Percentiles rank a stretch among this genome's conserved stretches.
Evolutionary conservation across 257 asterid species (phyloP).

Genomic region (Forsythia suspensa): DNA sequence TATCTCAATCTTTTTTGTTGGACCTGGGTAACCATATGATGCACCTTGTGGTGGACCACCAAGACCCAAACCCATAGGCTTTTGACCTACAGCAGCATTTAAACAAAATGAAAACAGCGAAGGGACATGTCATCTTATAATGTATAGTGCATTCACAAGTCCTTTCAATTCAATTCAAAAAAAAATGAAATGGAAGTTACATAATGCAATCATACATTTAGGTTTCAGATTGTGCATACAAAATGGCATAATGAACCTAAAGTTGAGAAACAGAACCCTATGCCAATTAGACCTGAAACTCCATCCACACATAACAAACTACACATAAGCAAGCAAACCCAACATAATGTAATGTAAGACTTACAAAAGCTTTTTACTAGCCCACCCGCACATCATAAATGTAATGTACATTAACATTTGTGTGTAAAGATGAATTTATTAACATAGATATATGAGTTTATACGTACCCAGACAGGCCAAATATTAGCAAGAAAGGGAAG

Average conservation of each 20-base stretch:
- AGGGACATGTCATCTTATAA: background rate
- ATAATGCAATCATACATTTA: background rate
- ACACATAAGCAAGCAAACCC: background rate
- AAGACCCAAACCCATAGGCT: conserved; percentile 39
- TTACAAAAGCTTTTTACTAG: background rate
- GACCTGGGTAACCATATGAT: conserved; percentile 64
- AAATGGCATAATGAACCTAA: background rate
- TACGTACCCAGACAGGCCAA: background rate
- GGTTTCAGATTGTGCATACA: background rate
- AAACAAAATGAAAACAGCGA: conserved; percentile 1
- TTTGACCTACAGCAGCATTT: conserved; percentile 40
- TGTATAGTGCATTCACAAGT: background rate
- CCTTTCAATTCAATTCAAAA: background rate
- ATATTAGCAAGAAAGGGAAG: background rate
- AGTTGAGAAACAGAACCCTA: background rate
- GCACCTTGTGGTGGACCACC: conserved; percentile 43
- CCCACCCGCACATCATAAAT: background rate
- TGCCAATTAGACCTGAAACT: background rate
- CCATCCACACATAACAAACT: background rate
- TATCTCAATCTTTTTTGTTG: conserved; percentile 66
- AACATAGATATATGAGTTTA: background rate
- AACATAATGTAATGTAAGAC: background rate
- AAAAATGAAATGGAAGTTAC: background rate
- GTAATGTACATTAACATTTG: background rate
- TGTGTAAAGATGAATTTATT: background rate